Evolutionary conservation across 228 moss, liverwort and hornwort species (phyloP), one percentile per base, ranked within the genome.

Genomic region (Sphagnum magellanicum): DNA sequence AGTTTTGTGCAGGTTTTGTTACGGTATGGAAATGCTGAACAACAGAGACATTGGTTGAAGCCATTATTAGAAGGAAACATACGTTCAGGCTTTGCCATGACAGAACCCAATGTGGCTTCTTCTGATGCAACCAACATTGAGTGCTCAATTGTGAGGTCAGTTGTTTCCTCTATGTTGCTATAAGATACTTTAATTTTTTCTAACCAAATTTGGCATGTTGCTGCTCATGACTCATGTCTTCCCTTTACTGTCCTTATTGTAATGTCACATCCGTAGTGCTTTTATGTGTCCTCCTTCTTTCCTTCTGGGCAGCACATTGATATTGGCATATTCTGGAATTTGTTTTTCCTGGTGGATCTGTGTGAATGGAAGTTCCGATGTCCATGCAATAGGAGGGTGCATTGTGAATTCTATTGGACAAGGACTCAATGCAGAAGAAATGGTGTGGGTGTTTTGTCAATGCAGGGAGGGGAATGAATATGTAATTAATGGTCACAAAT

Each of bases 101-200:
- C 98, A 51, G 98, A 98, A 78, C 98, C 98, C 57, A 80, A 77
- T 61, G 98, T 98, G 51, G 98, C 98, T 68, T 98, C 98, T 70
- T 94, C 98, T 72, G 98, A 98, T 83, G 98, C 98, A 57, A 94
- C 98, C 61, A 98, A 98, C 71, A 93, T 98, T 50, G 82, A 98
- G 73, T 98, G 92, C 70, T 94, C 94, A n/a, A 98, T 98, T 67
- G 68, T 81, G 5, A 83, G 93, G 97, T 93, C 32, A 67, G 87
- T 63, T 67, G 48, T 49, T 47, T 52, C 52, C 63, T 15, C 52
- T 8, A 8, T 8, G 55, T 55, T 55, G 8, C 12, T 55, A 55
- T 61, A 11, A 32, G 32, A 32, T 32, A 16, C 63, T 62, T 16
- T 63, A 4, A 15, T 60, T 32, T 65, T 65, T 32, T 5, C 49